Evolutionary conservation across 768 basidiomycete genomes (phyloP).

Genomic region (Leccinum truebloodii): DNA sequence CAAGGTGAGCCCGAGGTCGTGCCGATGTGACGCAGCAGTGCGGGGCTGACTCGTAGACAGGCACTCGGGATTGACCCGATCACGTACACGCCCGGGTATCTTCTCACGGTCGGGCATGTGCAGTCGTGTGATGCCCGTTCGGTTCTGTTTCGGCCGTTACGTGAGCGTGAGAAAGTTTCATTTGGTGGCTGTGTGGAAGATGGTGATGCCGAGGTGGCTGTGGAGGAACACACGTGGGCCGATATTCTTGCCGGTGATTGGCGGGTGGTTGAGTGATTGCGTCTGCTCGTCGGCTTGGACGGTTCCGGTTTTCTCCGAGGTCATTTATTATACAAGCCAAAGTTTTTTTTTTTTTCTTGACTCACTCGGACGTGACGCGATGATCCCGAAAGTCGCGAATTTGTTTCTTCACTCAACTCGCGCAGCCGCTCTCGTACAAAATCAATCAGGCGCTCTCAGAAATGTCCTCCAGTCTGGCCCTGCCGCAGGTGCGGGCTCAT

Average conservation of each 20-base stretch:
- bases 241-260: constrained; percentile 35
- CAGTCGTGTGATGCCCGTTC: constrained; percentile 13
- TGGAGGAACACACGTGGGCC: constrained; percentile 27
- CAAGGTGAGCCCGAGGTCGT: constrained; percentile 41
- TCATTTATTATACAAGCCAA: constrained; percentile 3
- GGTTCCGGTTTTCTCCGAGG: constrained; percentile 25
- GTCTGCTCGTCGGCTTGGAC: constrained; percentile 13
- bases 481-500: constrained; percentile 47
- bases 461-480: constrained; percentile 71
- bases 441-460: constrained; percentile 65
- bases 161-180: constrained; percentile 24
- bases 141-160: constrained; percentile 21
- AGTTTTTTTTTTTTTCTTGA: constrained; percentile 15
- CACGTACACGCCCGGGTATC: constrained; percentile 60
- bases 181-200: constrained; percentile 32
- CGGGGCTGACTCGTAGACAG: constrained; percentile 33
- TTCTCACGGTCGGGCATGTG: constrained; percentile 50
- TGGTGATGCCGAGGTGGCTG: constrained; percentile 9
- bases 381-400: constrained; percentile 86
- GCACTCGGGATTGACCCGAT: constrained; percentile 56
- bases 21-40: not conserved
- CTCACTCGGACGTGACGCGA: constrained; percentile 31
- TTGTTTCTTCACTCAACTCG: constrained; percentile 75
- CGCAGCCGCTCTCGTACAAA: constrained; percentile 74
- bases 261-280: constrained; percentile 21